These are phyloP conservation scores for Neofusicoccum kwambonambiense DNA, from an alignment of 2,329 filamentous ascomycete species.

Conservation along the genomic window DNA sequence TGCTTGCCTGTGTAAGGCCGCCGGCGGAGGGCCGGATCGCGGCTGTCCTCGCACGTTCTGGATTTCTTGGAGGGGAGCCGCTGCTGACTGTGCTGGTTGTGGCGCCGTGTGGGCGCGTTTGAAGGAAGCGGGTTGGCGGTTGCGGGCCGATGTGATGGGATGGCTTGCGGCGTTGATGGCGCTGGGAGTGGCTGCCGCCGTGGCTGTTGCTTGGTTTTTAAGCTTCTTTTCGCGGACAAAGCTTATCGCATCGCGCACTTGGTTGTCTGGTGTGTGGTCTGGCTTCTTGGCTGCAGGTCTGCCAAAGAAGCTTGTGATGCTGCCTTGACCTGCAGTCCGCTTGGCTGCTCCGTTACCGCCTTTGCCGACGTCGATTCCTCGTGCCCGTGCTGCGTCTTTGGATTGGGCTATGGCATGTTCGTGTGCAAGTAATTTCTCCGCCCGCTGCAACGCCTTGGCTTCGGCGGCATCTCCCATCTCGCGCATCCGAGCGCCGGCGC, in stretches of 20 bases:
- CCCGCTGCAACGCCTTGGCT: slow-evolving; percentile 2
- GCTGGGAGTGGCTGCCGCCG: neutral
- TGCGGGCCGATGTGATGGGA: neutral
- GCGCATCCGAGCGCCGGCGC: slow-evolving; percentile 38
- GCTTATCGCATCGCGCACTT: slow-evolving; percentile 6
- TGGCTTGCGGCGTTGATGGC: neutral
- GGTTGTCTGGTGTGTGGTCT: slow-evolving; percentile 14
- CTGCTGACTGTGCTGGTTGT: neutral
- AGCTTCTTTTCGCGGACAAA: slow-evolving; percentile 16
- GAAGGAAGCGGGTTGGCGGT: neutral
- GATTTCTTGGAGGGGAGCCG: neutral
- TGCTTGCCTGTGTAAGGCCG: neutral
- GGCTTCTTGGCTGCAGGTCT: slow-evolving; percentile 27
- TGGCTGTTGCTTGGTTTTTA: neutral
- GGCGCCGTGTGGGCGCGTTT: neutral
- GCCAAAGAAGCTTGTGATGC: slow-evolving; percentile 54
- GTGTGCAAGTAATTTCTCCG: slow-evolving; percentile 28
- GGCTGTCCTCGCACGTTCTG: neutral
- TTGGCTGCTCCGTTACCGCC: neutral
- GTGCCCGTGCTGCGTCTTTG: slow-evolving; percentile 23
- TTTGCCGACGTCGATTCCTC: neutral
- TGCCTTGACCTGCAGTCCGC: slow-evolving; percentile 48
- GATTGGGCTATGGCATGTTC: slow-evolving; percentile 21
- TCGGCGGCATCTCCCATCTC: slow-evolving; percentile 36
- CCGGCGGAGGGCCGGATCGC: neutral